Base-by-base conservation (phyloP, 2,329 filamentous ascomycete species). In the Hymenoscyphus salicellus region DNA sequence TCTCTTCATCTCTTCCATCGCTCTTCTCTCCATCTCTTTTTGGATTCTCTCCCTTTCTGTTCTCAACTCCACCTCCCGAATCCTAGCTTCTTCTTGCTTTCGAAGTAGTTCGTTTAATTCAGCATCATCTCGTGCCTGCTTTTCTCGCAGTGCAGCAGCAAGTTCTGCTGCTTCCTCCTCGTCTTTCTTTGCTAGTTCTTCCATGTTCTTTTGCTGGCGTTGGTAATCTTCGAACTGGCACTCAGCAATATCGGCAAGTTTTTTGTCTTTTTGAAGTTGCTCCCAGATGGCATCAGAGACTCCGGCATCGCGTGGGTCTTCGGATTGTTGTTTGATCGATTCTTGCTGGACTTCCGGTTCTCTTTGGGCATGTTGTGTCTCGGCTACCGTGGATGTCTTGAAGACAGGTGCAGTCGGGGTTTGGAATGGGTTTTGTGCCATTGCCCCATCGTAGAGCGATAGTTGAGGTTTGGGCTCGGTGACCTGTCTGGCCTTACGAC, bases 281-380 rank as follows among this genome's bases (percentile, higher is more conserved):
- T 81, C 75, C 88, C 88, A 91, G 1, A 85, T 76, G 5, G 76
- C 83, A 58, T 90, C 86, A 4, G 79, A 82, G 0, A 90, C 86
- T 0, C 83, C 84, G 0, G 78, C 73, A 65, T 91, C 43, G 17
- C 30, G 56, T 1, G 20, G 2, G 26, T 20, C 38, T 8, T 61
- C 30, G n/a, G 20, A 5, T 33, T 26, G 14, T 28, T 55, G 14
- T 11, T 14, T 10, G 17, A 8, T n/a, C 8, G 17, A 10, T 52
- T 41, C 28, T 41, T 10, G 59, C n/a, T 55, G 43, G 26, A 20
- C 1, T 28, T 28, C n/a, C 0, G 60, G 28, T n/a, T 62, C 23
- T 3, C 17, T 20, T 1, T 32, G 38, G 11, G 2, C 32, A 6
- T 6, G 17, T 41, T 33, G 4, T 3, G 49, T 41, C 10, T 11